phyloP scores from a whole-genome alignment of 257 asterid genomes.

The Solanum sitiens region DNA sequence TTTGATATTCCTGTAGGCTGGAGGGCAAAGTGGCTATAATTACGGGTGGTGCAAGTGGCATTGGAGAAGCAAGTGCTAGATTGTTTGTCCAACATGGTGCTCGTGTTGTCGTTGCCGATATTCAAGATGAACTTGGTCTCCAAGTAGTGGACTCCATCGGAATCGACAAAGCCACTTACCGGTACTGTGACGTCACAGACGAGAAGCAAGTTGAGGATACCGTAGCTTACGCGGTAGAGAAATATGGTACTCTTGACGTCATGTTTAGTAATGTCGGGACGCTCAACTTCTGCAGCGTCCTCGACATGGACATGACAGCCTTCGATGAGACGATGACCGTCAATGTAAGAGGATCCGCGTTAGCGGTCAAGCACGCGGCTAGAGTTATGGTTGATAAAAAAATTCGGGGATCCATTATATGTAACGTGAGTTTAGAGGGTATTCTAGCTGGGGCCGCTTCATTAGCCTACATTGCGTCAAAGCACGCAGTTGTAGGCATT shows the following conservation, averaged over 20 bases:
- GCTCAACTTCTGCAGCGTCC: background rate
- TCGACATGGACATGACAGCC: background rate
- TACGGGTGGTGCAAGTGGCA: background rate
- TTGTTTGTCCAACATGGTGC: background rate
- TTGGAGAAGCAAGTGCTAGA: slow-evolving; percentile 2
- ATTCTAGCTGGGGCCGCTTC: background rate
- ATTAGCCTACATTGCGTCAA: background rate
- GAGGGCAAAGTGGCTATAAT: background rate
- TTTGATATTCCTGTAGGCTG: background rate
- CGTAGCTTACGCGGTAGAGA: background rate
- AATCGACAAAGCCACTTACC: background rate
- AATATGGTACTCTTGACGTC: background rate
- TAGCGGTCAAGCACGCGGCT: background rate
- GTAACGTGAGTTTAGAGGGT: background rate
- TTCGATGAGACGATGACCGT: background rate
- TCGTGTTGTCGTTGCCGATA: background rate
- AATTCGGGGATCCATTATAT: background rate
- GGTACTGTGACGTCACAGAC: background rate
- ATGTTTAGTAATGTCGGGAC: background rate
- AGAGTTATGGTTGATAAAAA: background rate
- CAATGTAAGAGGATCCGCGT: background rate
- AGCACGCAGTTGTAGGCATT: background rate
- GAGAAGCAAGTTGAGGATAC: background rate
- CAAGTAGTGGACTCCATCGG: background rate
- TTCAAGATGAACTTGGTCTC: background rate